These are phyloP conservation scores for Penicillium taxi DNA, from an alignment of 495 filamentous ascomycete genomes.

Conservation along the genomic window DNA sequence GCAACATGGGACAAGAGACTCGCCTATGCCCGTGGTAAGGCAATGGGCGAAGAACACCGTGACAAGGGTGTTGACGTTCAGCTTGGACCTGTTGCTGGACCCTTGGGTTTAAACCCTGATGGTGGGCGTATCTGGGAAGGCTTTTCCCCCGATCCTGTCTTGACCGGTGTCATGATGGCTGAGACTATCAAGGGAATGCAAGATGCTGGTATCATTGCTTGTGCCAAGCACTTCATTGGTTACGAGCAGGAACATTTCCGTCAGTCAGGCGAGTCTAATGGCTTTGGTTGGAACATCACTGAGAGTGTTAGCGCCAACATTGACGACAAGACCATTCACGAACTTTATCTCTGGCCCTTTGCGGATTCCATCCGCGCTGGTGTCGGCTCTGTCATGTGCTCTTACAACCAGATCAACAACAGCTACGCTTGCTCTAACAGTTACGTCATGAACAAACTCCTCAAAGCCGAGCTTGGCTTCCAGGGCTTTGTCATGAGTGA, in stretches of 20 bases:
- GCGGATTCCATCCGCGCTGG: conserved; percentile 68
- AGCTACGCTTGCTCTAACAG: conserved; percentile 64
- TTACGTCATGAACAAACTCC: conserved; percentile 66
- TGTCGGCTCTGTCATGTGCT: conserved; percentile 87
- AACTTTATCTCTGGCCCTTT: conserved; percentile 86
- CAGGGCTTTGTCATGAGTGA: conserved; percentile 92
- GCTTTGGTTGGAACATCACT: conserved; percentile 55
- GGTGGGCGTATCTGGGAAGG: conserved; percentile 85
- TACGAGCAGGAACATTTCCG: conserved; percentile 82
- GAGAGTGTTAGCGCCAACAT: conserved; percentile 71
- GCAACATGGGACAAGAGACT: conserved; percentile 70
- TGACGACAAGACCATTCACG: conserved; percentile 91
- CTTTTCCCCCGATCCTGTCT: conserved; percentile 63
- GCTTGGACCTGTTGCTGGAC: conserved; percentile 84
- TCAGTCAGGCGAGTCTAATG: conserved; percentile 53
- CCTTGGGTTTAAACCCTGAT: conserved; percentile 63
- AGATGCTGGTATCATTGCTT: conserved; percentile 71
- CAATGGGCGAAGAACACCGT: conserved; percentile 72
- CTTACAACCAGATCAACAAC: conserved; percentile 81
- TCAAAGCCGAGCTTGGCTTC: conserved; percentile 90
- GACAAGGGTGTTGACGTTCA: conserved; percentile 80
- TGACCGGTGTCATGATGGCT: conserved; percentile 65
- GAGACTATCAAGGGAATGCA: conserved; percentile 77
- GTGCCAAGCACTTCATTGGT: conserved; percentile 72
- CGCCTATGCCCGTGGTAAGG: conserved; percentile 66